A percentile compares a stretch with the other conserved stretches of the same genome.
phyloP scores from a whole-genome alignment of 805 yeast species.

The Ascoidea asiatica region DNA sequence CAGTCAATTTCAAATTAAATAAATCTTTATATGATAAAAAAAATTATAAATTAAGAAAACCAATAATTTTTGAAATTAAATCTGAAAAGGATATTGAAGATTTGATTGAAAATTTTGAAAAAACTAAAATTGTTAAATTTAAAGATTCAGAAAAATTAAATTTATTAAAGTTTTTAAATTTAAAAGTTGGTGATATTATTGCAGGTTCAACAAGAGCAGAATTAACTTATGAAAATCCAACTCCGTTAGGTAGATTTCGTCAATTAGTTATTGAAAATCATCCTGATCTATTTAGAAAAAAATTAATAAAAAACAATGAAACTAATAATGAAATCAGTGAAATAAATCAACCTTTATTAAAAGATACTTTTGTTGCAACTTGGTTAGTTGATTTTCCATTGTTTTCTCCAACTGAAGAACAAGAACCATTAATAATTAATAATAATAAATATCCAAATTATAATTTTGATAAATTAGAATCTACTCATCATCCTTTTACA shows the following conservation, averaged over 20 bases:
- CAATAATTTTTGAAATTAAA: slow-evolving; percentile 39
- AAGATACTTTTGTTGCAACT: slow-evolving; percentile 35
- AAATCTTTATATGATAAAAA: slow-evolving; percentile 22
- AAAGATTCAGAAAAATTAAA: slow-evolving; percentile 15
- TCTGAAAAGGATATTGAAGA: slow-evolving; percentile 21
- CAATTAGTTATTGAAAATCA: slow-evolving; percentile 51
- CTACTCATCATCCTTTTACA: slow-evolving; percentile 97
- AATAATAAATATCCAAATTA: slow-evolving; percentile 46
- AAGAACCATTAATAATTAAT: slow-evolving; percentile 5
- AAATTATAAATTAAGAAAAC: slow-evolving; percentile 44
- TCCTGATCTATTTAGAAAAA: slow-evolving; percentile 38
- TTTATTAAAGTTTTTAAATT: slow-evolving; percentile 22
- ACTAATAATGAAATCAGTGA: slow-evolving; percentile 14
- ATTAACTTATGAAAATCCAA: slow-evolving; percentile 79
- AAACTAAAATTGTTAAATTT: slow-evolving; percentile 17
- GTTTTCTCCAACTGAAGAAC: slow-evolving; percentile 58
- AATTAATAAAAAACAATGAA: slow-evolving; percentile 11
- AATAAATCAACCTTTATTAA: neutral
- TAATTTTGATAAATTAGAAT: slow-evolving; percentile 29
- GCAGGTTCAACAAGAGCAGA: slow-evolving; percentile 67
- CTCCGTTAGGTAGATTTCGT: slow-evolving; percentile 81
- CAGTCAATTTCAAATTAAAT: slow-evolving; percentile 19
- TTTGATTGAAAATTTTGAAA: slow-evolving; percentile 28
- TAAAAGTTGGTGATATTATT: slow-evolving; percentile 58
- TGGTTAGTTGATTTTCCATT: slow-evolving; percentile 95